Evolutionary conservation across 805 yeast genomes (phyloP), one percentile per base, ranked within the genome.

Genomic region (Pichia membranifaciens): DNA sequence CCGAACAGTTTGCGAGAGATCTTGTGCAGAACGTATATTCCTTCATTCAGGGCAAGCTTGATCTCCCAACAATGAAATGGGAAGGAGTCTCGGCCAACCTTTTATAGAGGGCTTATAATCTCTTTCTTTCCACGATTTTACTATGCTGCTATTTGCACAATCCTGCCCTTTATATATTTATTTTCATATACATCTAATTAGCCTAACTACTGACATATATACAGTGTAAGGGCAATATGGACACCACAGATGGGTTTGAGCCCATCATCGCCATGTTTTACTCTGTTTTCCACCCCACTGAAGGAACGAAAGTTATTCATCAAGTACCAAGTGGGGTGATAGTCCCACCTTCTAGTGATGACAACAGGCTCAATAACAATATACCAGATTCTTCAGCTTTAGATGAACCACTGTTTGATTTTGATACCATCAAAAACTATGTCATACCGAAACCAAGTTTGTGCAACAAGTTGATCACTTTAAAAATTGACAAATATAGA

Each of bases 251-350:
- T 63, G 96, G 96, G 18, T 89, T 90, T 60, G 84, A 83, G 6
- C 96, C 95, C n/a, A 88, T 93, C 16, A 73, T 79, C 48, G 93
- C 96, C 2, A 72, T 89, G 39, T 90, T 93, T 63, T 93, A 87
- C 64, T 81, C 96, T 0, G 87, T 87, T 0, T 93, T 93, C 66
- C 97, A 93, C 58, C 97, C 97, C 0, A 86, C 93, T 0, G 96
- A 89, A 58, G 99, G 99, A 1, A 84, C 98, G 0, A 88, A 89
- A 65, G 90, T 91, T 5, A 76, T 86, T 5, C 86, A 85, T 58
- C 96, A 93, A 62, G 95, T 88, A 0, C 99, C 99, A 2, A 79
- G 81, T 35, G 87, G 88, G 5, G 72, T 85, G 4, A 77, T 82
- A 22, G 72, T 71, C 6, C 72, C 72, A 5, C 66, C 61, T 33